Evolutionary conservation across 495 filamentous ascomycete species (phyloP).

Genomic region (Hypomontagnella submonticulosa): DNA sequence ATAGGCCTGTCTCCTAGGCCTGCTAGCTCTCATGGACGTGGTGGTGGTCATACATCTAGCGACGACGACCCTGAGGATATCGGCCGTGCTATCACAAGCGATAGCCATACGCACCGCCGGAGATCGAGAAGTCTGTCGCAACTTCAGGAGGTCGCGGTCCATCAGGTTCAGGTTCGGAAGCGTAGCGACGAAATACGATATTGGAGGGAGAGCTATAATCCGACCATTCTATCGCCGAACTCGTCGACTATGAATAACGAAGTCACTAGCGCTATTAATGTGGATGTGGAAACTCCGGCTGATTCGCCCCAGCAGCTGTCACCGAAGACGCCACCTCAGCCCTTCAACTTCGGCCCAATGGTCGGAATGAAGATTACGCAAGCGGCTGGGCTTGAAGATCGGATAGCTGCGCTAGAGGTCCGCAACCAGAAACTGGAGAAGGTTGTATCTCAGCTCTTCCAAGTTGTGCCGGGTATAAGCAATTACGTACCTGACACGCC

Average conservation of each 20-base stretch:
- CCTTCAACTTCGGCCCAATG: conserved; percentile 63
- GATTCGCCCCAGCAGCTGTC: conserved; percentile 48
- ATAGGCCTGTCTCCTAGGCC: conserved; percentile 65
- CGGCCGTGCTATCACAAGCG: conserved; percentile 64
- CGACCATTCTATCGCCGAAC: conserved; percentile 58
- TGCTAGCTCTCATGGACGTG: conserved; percentile 62
- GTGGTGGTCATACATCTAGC: conserved; percentile 43
- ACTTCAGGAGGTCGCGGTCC: conserved; percentile 52
- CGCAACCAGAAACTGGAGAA: conserved; percentile 61
- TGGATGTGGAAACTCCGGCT: conserved; percentile 43
- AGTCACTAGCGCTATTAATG: conserved; percentile 50
- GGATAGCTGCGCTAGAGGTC: conserved; percentile 58
- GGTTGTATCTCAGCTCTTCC: conserved; percentile 56
- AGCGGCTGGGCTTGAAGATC: conserved; percentile 61
- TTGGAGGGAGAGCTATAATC: conserved; percentile 65
- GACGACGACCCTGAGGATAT: conserved; percentile 60
- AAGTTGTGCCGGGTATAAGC: conserved; percentile 53
- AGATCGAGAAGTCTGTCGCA: conserved; percentile 65
- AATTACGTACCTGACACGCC: conserved; percentile 42
- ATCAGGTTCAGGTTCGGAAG: conserved; percentile 50
- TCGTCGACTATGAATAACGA: conserved; percentile 59
- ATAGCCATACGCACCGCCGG: conserved; percentile 54
- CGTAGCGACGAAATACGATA: conserved; percentile 68
- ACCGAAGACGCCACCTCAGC: conserved; percentile 58
- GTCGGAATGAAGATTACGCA: conserved; percentile 64